phyloP scores from a whole-genome alignment of 164 flowering plant genomes.

The Nymphaea colorata region DNA sequence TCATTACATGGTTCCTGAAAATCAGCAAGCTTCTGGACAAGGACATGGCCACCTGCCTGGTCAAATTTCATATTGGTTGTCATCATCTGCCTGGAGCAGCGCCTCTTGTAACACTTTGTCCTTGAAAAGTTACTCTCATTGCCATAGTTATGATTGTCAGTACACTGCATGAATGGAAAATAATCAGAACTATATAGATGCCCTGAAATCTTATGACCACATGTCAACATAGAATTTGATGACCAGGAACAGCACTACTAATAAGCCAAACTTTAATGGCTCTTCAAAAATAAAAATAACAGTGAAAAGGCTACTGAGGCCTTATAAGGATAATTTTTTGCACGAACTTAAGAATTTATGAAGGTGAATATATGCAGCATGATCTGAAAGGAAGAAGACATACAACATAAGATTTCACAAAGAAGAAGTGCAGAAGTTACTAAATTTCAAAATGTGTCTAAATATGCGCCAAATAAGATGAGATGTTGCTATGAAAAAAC shows the following conservation, averaged over 20 bases:
- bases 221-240: neutral
- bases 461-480: too few relatives aligned
- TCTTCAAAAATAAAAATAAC: too few relatives aligned
- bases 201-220: neutral
- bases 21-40: neutral
- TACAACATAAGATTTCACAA: too few relatives aligned
- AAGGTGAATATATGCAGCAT: too few relatives aligned
- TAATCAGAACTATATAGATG: slow-evolving; percentile 1
- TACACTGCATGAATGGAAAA: slow-evolving; percentile 22
- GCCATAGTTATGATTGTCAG: slow-evolving; percentile 20
- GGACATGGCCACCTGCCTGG: slow-evolving; percentile 8
- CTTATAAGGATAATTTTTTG: too few relatives aligned
- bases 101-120: slow-evolving; percentile 8
- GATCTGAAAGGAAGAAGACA: too few relatives aligned
- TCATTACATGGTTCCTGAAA: slow-evolving; percentile 16
- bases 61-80: slow-evolving; percentile 9
- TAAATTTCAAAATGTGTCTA: too few relatives aligned
- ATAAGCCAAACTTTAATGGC: neutral
- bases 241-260: neutral
- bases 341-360: too few relatives aligned
- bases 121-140: slow-evolving; percentile 7
- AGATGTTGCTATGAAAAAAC: too few relatives aligned
- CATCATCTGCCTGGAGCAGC: slow-evolving; percentile 6
- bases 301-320: too few relatives aligned
- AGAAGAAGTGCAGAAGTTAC: too few relatives aligned